Evolutionary conservation across 2,329 filamentous ascomycete species (phyloP), one percentile per base, ranked within the genome.

Genomic region (Westerdykella ornata): DNA sequence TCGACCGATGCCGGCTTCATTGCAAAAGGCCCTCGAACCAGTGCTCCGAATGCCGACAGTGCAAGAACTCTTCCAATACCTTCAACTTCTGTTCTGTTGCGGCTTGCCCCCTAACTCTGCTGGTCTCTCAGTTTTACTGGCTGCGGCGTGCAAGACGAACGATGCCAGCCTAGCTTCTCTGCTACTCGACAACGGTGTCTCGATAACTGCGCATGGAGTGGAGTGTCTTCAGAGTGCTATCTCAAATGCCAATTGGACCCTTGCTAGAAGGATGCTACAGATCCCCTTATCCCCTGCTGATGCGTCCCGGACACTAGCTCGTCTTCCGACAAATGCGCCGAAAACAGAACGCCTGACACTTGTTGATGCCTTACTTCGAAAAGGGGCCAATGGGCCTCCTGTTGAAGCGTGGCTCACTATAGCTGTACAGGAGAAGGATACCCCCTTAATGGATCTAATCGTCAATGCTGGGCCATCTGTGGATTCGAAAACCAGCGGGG

Each of bases 31-130:
- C n/a, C 54, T 63, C 2, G 59, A 59, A 30, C 53, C 53, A 6
- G 55, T 53, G 0, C 52, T 64, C 54, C 53, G 52, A 16, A 39
- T 62, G 20, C 56, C 58, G 1, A 59, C 54, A 18, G 46, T 44
- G 5, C 51, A 52, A 35, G 54, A 59, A 33, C 49, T 60, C 8
- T 46, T 59, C 28, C 53, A 52, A 4, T 64, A 57, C 31, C 39
- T 65, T 5, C 57, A 62, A 31, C 43, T 65, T 20, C 44, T 65
- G 3, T 53, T 65, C 29, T 62, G 58, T 39, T 65, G 61, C 37
- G 60, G 62, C 12, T 45, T 65, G 13, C 47, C 54, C 30, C 53
- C 61, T 14, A 36, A 49, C 1, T 60, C 47, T 20, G 52, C 56
- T 11, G 49, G 52, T 5, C 46, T 65, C 13, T 43, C 58, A 8